Base-by-base conservation (phyloP, 345 rosid species). In the Corchorus olitorius region DNA sequence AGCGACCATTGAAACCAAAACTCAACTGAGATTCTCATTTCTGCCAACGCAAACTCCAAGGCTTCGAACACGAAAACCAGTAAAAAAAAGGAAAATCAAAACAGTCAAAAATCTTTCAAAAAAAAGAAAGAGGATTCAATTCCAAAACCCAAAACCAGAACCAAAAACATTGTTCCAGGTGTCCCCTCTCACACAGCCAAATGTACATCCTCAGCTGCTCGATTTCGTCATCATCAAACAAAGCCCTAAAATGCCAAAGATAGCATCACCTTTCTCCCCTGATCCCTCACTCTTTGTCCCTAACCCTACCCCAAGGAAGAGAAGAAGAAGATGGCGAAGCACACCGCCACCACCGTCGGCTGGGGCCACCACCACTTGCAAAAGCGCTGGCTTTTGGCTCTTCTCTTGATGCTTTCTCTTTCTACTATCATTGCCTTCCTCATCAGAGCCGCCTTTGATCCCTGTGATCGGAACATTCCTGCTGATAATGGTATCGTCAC, bases 321-420 rank as follows among this genome's bases (percentile, higher is more conserved):
- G 70, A 70, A 8, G 77, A 22, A 73, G 66, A 16, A 49, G 20
- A 85, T 87, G 88, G 87, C 82, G 22, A 87, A 87, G 76, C 88
- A 87, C 81, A 2, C 84, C 2, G 39, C 54, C 79, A 1, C 82
- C 2, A 49, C 60, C 33, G 68, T 67, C 17, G 80, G 82, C 17
- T 85, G 84, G 79, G 59, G 78, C 8, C 78, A 79, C 2, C 62
- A 53, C 34, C 80, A 80, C 2, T 46, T 87, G 16, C 87, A 82
- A 81, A 84, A 79, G 69, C 86, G 85, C 4, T 85, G 81, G 81
- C 63, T 85, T 12, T 41, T 84, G 55, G 69, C 75, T 39, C 77
- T 84, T 37, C 77, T 87, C 1, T 9, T 87, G 41, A 84, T 84
- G 88, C 88, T 87, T 8, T 83, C 89, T 8, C 43, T 81, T 59